Conservation (phyloP, 2,329 filamentous ascomycete genomes). For the Cladosporium sp. region DNA sequence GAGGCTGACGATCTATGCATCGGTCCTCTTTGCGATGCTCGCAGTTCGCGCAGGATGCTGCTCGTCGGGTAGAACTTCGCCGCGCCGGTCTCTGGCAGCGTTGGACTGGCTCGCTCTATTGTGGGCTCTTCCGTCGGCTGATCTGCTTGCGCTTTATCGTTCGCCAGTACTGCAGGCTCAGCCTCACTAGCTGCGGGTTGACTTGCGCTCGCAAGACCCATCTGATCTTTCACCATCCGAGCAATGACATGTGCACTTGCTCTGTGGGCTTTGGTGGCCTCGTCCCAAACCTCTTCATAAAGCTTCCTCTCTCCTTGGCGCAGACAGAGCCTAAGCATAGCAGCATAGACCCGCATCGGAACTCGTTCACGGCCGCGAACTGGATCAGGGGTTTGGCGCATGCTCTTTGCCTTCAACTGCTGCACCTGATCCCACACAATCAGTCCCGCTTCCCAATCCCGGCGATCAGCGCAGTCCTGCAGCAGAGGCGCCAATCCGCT, state of each 20-base stretch:
- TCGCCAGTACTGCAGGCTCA: not conserved
- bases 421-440: constrained; percentile 47
- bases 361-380: constrained; percentile 20
- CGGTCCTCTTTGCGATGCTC: not conserved
- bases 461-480: constrained; percentile 41
- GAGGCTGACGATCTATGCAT: not conserved
- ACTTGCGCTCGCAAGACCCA: not conserved
- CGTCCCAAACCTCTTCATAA: constrained; percentile 23
- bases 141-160: not conserved
- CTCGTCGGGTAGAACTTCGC: not conserved
- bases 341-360: constrained; percentile 22
- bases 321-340: constrained; percentile 26
- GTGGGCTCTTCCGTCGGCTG: not conserved
- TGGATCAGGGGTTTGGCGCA: not conserved
- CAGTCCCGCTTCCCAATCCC: constrained; percentile 40
- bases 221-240: constrained; percentile 21
- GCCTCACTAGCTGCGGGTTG: not conserved
- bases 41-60: constrained; percentile 9
- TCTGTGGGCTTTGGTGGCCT: constrained; percentile 20
- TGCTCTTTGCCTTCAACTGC: constrained; percentile 22
- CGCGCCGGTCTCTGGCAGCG: not conserved
- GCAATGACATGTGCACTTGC: constrained; percentile 2
- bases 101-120: not conserved
- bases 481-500: constrained; percentile 42
- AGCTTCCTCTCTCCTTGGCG: constrained; percentile 18